Conservation (phyloP, 805 yeast genomes). For the Maudiozyma saulgeensis region DNA sequence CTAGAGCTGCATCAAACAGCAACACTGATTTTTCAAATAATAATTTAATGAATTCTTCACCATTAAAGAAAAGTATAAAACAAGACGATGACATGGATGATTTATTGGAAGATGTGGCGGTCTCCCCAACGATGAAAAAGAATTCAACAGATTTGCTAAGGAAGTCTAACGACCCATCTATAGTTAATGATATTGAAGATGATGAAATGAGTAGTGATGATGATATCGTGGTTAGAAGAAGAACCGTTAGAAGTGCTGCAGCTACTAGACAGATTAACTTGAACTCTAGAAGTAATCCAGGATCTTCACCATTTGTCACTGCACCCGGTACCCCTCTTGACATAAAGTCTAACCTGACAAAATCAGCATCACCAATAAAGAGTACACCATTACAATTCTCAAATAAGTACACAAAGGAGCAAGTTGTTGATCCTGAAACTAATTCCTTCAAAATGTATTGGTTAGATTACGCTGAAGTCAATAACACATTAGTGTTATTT, state of each 20-base stretch:
- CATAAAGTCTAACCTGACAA: background rate
- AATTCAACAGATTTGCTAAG: constrained; percentile 1
- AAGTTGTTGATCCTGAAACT: constrained; percentile 32
- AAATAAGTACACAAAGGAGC: constrained; percentile 17
- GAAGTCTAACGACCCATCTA: background rate
- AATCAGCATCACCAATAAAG: constrained; percentile 3
- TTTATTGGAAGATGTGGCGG: constrained; percentile 14
- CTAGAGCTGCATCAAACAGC: constrained; percentile 8
- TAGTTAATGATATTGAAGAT: constrained; percentile 11
- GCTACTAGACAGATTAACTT: constrained; percentile 20
- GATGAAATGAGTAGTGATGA: constrained; percentile 31
- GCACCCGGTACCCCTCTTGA: constrained; percentile 27
- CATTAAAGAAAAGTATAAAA: constrained; percentile 12
- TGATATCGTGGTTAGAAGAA: constrained; percentile 22
- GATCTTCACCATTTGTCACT: constrained; percentile 26
- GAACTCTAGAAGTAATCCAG: constrained; percentile 14
- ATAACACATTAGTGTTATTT: constrained; percentile 56
- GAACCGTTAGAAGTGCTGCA: constrained; percentile 24
- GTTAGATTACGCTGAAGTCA: constrained; percentile 81
- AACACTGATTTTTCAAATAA: constrained; percentile 3
- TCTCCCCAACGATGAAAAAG: constrained; percentile 13
- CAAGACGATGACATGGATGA: constrained; percentile 7
- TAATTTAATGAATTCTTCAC: constrained; percentile 19
- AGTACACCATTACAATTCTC: constrained; percentile 8
- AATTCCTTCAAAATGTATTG: constrained; percentile 66